Conservation (phyloP, 2,329 filamentous ascomycete genomes). For the Penicillium oxalicum region DNA sequence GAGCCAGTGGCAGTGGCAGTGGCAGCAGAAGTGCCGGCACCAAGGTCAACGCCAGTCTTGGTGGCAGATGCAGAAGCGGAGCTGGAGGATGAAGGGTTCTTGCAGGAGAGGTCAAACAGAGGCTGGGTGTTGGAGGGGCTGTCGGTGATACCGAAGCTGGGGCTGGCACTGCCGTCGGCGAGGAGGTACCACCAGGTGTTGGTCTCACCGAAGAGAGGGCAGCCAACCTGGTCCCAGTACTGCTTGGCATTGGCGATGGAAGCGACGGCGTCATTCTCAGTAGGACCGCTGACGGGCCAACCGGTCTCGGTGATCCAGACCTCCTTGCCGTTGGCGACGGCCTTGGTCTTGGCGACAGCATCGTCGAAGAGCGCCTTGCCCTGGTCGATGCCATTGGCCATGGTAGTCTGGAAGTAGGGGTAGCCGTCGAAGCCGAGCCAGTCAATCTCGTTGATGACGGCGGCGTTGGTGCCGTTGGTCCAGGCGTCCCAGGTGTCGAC, state of each 20-base stretch:
- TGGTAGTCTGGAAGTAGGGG: conserved; percentile 71
- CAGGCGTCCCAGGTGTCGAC: conserved; percentile 86
- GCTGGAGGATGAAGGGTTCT: conserved; percentile 17
- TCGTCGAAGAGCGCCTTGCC: conserved; percentile 63
- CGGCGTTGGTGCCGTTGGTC: conserved; percentile 65
- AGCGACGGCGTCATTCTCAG: conserved; percentile 57
- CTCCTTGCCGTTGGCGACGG: conserved; percentile 58
- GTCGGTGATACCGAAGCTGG: conserved; percentile 37
- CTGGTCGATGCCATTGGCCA: conserved; percentile 59
- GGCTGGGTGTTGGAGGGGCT: conserved; percentile 32
- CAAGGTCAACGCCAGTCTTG: background rate
- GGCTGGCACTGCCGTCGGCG: conserved; percentile 32
- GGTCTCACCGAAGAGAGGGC: conserved; percentile 45
- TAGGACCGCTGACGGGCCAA: conserved; percentile 69
- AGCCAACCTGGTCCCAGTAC: conserved; percentile 78
- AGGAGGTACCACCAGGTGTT: conserved; percentile 44
- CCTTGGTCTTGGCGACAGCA: conserved; percentile 56
- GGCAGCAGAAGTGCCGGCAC: conserved; percentile 1
- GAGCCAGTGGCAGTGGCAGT: conserved; percentile 6
- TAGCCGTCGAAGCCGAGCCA: conserved; percentile 82
- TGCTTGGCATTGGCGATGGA: conserved; percentile 62
- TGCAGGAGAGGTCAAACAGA: conserved; percentile 36
- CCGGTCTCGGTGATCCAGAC: conserved; percentile 88
- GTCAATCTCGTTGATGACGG: conserved; percentile 64
- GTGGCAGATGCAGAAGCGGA: conserved; percentile 16